Evolutionary conservation across 2,329 filamentous ascomycete genomes (phyloP).

Genomic region (Colletotrichum destructivum): DNA sequence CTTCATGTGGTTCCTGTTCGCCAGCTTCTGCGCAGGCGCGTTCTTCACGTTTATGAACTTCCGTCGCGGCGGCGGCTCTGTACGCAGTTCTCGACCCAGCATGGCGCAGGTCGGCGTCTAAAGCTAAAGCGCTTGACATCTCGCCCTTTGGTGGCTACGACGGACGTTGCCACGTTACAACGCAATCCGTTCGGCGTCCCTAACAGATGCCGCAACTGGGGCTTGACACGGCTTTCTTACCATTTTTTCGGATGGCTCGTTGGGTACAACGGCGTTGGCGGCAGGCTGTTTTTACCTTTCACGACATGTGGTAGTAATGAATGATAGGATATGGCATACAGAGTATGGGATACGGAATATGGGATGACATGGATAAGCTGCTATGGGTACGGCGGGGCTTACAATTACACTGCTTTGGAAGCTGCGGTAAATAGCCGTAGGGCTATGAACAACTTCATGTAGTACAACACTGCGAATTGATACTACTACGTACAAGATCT

Average conservation of each 20-base stretch:
- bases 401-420: background rate
- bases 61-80: slow-evolving; percentile 64
- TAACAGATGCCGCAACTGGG: background rate
- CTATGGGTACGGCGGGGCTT: slow-evolving; percentile 30
- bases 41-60: slow-evolving; percentile 69
- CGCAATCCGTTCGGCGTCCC: background rate
- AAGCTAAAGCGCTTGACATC: slow-evolving; percentile 49
- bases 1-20: slow-evolving; percentile 86
- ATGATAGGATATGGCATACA: slow-evolving; percentile 20
- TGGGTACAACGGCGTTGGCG: slow-evolving; percentile 31
- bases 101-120: slow-evolving; percentile 72
- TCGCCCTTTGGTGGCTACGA: background rate
- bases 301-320: slow-evolving; percentile 38
- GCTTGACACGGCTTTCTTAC: slow-evolving; percentile 3
- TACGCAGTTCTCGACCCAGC: slow-evolving; percentile 61
- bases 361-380: slow-evolving; percentile 32
- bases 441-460: slow-evolving; percentile 14
- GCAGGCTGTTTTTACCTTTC: slow-evolving; percentile 29
- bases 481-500: background rate
- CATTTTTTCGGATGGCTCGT: slow-evolving; percentile 6
- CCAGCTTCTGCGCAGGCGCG: slow-evolving; percentile 70
- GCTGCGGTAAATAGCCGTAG: background rate
- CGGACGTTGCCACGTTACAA: background rate
- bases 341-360: background rate
- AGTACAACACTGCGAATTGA: slow-evolving; percentile 17